A percentile compares a stretch with the other conserved stretches of the same genome.
Conservation (phyloP, 208 protist genomes). For the Histomonas meleagridis region DNA sequence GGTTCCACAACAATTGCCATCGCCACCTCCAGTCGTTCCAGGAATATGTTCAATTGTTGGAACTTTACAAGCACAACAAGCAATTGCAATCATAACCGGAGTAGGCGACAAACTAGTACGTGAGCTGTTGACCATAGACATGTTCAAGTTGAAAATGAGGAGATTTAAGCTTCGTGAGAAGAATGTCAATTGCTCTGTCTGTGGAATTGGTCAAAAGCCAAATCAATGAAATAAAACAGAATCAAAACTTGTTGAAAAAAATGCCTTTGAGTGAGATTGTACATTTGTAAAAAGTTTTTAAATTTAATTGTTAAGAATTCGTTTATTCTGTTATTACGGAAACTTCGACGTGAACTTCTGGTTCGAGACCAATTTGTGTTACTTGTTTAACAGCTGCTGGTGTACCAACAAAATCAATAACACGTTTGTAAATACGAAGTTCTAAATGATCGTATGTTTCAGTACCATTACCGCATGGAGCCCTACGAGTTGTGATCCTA, state of each 20-base stretch:
- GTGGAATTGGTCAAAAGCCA: too few species aligned
- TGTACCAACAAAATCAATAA: background rate
- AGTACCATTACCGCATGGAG: slow-evolving; percentile 37
- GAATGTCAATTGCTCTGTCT: background rate
- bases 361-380: background rate
- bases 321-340: slow-evolving; percentile 8
- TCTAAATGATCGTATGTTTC: background rate
- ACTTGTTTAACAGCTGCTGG: background rate
- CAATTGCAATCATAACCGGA: slow-evolving; percentile 2
- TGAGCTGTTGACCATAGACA: background rate
- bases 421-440: background rate
- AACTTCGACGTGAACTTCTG: background rate
- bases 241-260: too few species aligned
- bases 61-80: slow-evolving; percentile 9
- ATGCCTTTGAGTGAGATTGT: too few species aligned
- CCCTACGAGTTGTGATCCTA: background rate
- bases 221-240: too few species aligned
- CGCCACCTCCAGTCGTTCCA: slow-evolving; percentile 11
- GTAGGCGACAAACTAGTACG: background rate
- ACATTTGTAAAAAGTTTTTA: too few species aligned
- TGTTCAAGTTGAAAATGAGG: background rate
- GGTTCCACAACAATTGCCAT: background rate
- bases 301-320: too few species aligned
- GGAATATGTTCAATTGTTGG: background rate
- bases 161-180: background rate